Base-by-base conservation (phyloP, 1,139 yeast genomes). In the Suzukiozyma palmioleophila region DNA sequence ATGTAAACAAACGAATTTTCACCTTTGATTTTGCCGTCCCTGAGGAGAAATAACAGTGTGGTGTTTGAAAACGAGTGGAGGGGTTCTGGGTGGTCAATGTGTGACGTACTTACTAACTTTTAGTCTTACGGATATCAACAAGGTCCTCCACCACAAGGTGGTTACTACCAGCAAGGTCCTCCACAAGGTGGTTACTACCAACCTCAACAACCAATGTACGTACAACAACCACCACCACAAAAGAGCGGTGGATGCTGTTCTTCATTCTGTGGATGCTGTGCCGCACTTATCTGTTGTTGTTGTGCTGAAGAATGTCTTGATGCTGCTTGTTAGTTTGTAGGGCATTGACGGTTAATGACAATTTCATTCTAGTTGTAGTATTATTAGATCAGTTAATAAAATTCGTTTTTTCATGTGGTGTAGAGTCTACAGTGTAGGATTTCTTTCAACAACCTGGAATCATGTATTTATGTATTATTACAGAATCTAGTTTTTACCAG, bases 281-380 rank as follows among this genome's bases (percentile, higher is more conserved):
- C 70, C 26, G 75, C 73, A 39, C 48, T 68, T 35, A 49, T 69
- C 52, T 69, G 75, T 51, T 69, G 75, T 56, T 67, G 73, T 52
- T 68, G 73, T 49, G 71, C 73, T 28, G 73, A 66, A 47, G 52
- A 46, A 25, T 42, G 46, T 43, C 40, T 41, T 16, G 50, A 32
- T 24, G 31, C 31, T 15, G 30, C 31, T 11, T 35, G 38, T 35
- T 35, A 35, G 22, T 18, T 18, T 18, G 22, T n/a, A 7, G 22
- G 22, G 7, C 22, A 18, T 18, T 18, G 7, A 18, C 7, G 7
- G 4, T 4, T 5, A 18, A 18, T 18, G 7, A 18, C 7, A 18
- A 18, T 18, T 18, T 18, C 22, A 18, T 18, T 18, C 22, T 18
- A 18, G 7, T 18, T 18, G 7, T 18, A 18, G 22, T 18, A 18